Evolutionary conservation across 305 asterid genomes (phyloP), one percentile per base, ranked within the genome.

Genomic region (Galium porrigens): DNA sequence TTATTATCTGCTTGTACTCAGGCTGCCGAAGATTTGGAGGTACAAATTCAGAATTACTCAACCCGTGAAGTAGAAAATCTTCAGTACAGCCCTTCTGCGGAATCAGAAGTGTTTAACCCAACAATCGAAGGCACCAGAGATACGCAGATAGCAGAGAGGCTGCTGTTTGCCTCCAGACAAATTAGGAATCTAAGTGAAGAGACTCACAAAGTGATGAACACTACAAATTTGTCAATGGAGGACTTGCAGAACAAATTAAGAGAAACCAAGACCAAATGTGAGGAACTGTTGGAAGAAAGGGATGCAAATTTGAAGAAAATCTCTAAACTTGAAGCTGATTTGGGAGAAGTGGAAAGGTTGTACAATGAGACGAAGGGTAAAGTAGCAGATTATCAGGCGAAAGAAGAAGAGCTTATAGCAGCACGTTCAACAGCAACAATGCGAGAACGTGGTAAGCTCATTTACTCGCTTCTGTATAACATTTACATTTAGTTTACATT

Each of bases 1-100:
- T 73, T 89, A 39, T 73, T 67, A 34, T 86, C 95, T 75, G 87
- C 95, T 78, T 92, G 95, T 76, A 44, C 76, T 49, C 81, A 81
- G 81, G 91, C 87, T 78, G 77, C 85, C 68, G 68, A 73, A 55
- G 82, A 69, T 53, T 78, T 89, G 78, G 84, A 81, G 68, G 72
- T 70, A 68, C 81, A 82, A 60, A 64, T 70, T 18, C 76, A 72
- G 49, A 76, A 80, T 72, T 73, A 72, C 76, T 80, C 87, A 63
- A 65, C 70, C 58, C 69, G 64, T 55, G 75, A 70, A 66, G 62
- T 70, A 75, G 82, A 72, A 53, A 75, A 78, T 66, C 65, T 79
- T 58, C 81, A 80, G 59, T 79, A 71, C 62, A 76, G 12, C 59
- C 69, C 63, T 56, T 56, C 76, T 72, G 32, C 66, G 70, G 78